Percentiles rank a stretch among this genome's conserved stretches.
Evolutionary conservation across 257 asterid genomes (phyloP).

Genomic region (Fraxinus excelsior): DNA sequence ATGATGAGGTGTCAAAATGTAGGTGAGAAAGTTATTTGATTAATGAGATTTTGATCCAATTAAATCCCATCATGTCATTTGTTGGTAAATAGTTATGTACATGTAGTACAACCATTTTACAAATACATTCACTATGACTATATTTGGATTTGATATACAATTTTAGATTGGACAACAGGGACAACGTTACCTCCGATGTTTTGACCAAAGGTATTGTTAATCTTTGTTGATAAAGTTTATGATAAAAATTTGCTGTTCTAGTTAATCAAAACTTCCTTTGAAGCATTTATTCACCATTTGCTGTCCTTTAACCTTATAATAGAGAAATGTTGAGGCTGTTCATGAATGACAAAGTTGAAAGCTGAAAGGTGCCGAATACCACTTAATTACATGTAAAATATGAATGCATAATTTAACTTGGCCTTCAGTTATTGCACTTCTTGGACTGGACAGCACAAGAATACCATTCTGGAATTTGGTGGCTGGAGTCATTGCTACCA

Average conservation of each 20-base stretch:
- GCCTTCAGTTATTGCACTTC: background rate
- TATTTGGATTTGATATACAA: no score
- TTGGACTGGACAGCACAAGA: background rate
- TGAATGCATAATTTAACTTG: background rate
- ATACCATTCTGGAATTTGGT: background rate
- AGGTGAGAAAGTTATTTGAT: no score
- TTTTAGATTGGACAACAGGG: no score
- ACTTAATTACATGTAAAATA: background rate
- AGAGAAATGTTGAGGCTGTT: background rate
- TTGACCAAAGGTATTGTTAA: background rate
- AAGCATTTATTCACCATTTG: background rate
- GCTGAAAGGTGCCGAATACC: background rate
- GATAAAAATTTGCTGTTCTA: background rate
- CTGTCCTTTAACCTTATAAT: background rate
- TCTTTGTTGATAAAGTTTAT: background rate
- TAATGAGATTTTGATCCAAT: no score
- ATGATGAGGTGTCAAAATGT: no score
- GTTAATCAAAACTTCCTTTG: background rate
- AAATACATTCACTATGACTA: no score
- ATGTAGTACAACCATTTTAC: no score
- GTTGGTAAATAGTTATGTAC: no score
- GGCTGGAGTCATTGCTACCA: background rate
- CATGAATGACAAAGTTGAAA: background rate
- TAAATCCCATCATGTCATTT: no score
- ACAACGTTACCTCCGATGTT: background rate